phyloP scores from a whole-genome alignment of 176 grass and related monocot genomes.

The Eleusine indica region DNA sequence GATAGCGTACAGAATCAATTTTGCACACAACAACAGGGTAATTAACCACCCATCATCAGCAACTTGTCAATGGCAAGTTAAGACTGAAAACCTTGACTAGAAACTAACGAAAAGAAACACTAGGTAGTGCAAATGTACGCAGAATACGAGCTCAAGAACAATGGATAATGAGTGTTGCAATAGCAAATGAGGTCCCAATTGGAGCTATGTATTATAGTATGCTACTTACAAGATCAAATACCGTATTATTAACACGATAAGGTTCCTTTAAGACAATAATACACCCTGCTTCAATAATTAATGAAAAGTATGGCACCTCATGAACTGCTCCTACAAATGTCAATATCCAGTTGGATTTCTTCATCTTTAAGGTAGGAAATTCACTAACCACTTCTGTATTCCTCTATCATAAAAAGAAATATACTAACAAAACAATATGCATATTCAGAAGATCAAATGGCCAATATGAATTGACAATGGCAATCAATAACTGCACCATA shows the following conservation, averaged over 20 bases:
- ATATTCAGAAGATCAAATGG: not conserved
- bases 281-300: not conserved
- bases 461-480: conserved; percentile 2
- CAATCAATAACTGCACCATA: not conserved
- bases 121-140: not conserved
- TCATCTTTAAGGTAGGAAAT: not conserved
- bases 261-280: not conserved
- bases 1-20: not conserved
- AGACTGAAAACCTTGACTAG: not conserved
- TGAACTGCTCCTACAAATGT: not conserved
- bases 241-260: not conserved
- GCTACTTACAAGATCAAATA: not conserved
- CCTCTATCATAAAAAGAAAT: not conserved
- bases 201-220: not conserved
- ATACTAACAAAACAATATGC: conserved; percentile 8
- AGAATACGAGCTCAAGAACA: not conserved
- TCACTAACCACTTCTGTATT: not conserved
- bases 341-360: not conserved
- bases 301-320: not conserved
- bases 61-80: not conserved
- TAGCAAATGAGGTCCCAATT: not conserved
- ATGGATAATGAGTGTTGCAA: not conserved
- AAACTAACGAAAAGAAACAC: not conserved
- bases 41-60: not conserved
- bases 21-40: not conserved